These are phyloP conservation scores for Apophysomyces ossiformis DNA, from an alignment of 371 early-diverging fungal genomes.

Conservation along the genomic window DNA sequence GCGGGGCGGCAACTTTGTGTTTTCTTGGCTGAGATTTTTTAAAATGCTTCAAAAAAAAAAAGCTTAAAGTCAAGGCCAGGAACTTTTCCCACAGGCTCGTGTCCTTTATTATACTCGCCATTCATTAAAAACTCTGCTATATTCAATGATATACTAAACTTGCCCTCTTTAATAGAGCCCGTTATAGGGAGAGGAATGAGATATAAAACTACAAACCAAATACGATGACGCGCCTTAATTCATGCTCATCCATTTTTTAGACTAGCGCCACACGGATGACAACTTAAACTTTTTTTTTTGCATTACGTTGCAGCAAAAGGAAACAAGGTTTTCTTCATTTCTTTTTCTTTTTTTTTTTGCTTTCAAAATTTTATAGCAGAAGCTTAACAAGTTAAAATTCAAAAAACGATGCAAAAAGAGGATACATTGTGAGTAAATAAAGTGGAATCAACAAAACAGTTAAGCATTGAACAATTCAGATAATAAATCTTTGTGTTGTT, in stretches of 20 bases:
- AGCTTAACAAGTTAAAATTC: not conserved
- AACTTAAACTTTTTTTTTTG: slow-evolving; percentile 3
- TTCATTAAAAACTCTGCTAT: no score
- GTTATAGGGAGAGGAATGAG: not conserved
- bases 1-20: slow-evolving; percentile 6
- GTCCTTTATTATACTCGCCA: not conserved
- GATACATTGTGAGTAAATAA: not conserved
- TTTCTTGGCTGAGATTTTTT: slow-evolving; percentile 9
- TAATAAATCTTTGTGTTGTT: slow-evolving; percentile 38
- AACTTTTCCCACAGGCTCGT: slow-evolving; percentile 4
- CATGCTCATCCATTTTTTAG: slow-evolving; percentile 2
- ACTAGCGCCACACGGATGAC: not conserved
- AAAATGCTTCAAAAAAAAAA: not conserved
- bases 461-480: slow-evolving; percentile 21
- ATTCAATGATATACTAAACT: no score
- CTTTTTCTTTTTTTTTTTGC: not conserved
- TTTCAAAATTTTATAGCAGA: not conserved
- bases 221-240: not conserved
- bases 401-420: not conserved
- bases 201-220: not conserved
- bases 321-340: slow-evolving; percentile 13
- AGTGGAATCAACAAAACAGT: slow-evolving; percentile 15
- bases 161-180: not conserved
- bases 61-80: not conserved
- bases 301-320: slow-evolving; percentile 9